Evolutionary conservation across 495 filamentous ascomycete genomes (phyloP).

Genomic region (Bacidia rubella): DNA sequence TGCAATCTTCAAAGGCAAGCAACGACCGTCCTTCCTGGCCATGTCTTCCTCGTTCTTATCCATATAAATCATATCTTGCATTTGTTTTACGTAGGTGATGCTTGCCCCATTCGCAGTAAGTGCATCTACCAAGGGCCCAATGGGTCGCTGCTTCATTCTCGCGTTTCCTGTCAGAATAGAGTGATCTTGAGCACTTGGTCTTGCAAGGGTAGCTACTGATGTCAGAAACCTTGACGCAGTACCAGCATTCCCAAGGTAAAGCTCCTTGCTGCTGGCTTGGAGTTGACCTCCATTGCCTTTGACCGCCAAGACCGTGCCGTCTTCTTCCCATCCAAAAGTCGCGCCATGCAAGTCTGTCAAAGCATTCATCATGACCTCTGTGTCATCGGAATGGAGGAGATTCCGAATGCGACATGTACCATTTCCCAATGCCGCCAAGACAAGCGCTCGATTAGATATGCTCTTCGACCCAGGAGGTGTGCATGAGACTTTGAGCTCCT

Average conservation of each 20-base stretch:
- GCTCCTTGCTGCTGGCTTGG: constrained; percentile 53
- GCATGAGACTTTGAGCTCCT: constrained; percentile 53
- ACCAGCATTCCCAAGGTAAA: constrained; percentile 94
- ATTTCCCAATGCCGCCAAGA: constrained; percentile 80
- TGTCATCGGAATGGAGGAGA: constrained; percentile 91
- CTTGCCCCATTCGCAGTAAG: constrained; percentile 69
- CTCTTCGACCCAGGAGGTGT: constrained; percentile 94
- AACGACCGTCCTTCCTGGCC: constrained; percentile 29
- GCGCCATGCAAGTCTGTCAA: constrained; percentile 72
- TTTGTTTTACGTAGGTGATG: constrained; percentile 67
- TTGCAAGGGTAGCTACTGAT: constrained; percentile 75
- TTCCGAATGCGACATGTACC: constrained; percentile 83
- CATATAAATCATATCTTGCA: constrained; percentile 48
- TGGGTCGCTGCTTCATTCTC: constrained; percentile 92
- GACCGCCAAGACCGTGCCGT: constrained; percentile 78
- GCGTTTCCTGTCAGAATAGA: constrained; percentile 87
- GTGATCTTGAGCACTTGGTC: constrained; percentile 43
- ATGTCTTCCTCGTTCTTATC: constrained; percentile 35
- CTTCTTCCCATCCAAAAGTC: constrained; percentile 88
- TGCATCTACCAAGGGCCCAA: constrained; percentile 87
- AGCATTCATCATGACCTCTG: constrained; percentile 90
- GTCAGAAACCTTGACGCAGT: constrained; percentile 94
- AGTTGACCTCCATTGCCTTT: constrained; percentile 80
- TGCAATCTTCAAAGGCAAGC: constrained; percentile 70
- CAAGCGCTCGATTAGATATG: constrained; percentile 87